Conservation (phyloP, 2,329 filamentous ascomycete species). For the Mollisia scopiformis region DNA sequence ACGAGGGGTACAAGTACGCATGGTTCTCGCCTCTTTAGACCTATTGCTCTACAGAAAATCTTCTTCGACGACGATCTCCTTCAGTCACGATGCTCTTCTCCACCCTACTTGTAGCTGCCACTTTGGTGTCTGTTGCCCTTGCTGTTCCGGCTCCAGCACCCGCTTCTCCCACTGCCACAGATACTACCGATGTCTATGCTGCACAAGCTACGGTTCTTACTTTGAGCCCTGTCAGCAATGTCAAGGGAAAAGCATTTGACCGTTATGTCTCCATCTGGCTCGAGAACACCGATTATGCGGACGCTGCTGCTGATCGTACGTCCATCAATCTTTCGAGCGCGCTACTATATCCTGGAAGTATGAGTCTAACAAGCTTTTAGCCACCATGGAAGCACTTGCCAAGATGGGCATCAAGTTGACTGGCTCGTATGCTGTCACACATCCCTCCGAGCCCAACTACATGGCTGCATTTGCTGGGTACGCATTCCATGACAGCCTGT, state of each 20-base stretch:
- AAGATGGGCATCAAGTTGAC: constrained; percentile 63
- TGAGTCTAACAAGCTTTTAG: constrained; percentile 38
- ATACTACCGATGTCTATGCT: constrained; percentile 51
- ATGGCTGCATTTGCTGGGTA: constrained; percentile 66
- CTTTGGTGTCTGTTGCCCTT: constrained; percentile 32
- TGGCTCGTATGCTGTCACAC: constrained; percentile 65
- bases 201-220: constrained; percentile 64
- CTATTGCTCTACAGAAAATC: no score
- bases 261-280: constrained; percentile 75
- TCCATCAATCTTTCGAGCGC: constrained; percentile 30
- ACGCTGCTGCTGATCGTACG: constrained; percentile 64
- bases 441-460: constrained; percentile 79
- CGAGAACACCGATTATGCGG: constrained; percentile 74
- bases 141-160: constrained; percentile 29
- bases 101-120: constrained; percentile 24
- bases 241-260: constrained; percentile 74
- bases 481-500: no score
- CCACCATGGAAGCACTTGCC: constrained; percentile 60
- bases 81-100: constrained; percentile 33
- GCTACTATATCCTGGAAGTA: no score
- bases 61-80: no score
- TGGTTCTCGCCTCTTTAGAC: no score
- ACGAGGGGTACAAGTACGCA: no score
- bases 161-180: constrained; percentile 52
- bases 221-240: constrained; percentile 60